Percentiles rank a stretch among this genome's conserved stretches.
These are phyloP conservation scores for Lachancea kluyveri DNA, from an alignment of 805 yeast genomes.

Conservation along the genomic window DNA sequence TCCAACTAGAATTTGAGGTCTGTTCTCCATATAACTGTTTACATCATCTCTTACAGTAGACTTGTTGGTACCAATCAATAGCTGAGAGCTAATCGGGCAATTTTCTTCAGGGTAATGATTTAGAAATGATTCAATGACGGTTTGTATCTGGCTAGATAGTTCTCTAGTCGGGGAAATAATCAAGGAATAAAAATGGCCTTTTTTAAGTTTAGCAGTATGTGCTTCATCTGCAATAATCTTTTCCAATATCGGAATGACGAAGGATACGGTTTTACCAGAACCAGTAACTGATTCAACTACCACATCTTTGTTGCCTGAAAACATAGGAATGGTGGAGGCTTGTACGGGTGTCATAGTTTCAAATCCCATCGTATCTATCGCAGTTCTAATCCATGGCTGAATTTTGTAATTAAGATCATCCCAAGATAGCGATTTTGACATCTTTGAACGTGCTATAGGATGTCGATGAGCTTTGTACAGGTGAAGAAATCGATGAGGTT, in stretches of 20 bases:
- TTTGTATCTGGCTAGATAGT: constrained; percentile 61
- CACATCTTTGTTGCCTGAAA: constrained; percentile 82
- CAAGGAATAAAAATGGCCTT: constrained; percentile 66
- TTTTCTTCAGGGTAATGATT: constrained; percentile 47
- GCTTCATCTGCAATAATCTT: constrained; percentile 41
- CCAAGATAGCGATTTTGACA: constrained; percentile 54
- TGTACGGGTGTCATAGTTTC: constrained; percentile 93
- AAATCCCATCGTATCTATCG: constrained; percentile 70
- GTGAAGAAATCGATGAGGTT: too few species aligned
- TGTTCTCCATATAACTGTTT: constrained; percentile 42
- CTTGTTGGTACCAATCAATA: constrained; percentile 48
- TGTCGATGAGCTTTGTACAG: too few species aligned
- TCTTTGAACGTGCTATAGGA: too few species aligned
- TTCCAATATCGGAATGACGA: constrained; percentile 75
- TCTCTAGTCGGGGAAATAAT: constrained; percentile 67
- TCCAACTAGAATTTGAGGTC: constrained; percentile 76
- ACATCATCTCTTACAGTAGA: constrained; percentile 66
- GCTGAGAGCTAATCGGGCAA: constrained; percentile 45
- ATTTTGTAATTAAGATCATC: constrained; percentile 43
- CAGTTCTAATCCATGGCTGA: constrained; percentile 64
- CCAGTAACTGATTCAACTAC: constrained; percentile 98
- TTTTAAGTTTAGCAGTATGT: constrained; percentile 31
- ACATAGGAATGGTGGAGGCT: constrained; percentile 86
- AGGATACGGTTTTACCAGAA: constrained; percentile 95
- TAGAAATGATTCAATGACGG: constrained; percentile 57